Base-by-base conservation (phyloP, 1,139 yeast species). In the Scheffersomyces quercinus region DNA sequence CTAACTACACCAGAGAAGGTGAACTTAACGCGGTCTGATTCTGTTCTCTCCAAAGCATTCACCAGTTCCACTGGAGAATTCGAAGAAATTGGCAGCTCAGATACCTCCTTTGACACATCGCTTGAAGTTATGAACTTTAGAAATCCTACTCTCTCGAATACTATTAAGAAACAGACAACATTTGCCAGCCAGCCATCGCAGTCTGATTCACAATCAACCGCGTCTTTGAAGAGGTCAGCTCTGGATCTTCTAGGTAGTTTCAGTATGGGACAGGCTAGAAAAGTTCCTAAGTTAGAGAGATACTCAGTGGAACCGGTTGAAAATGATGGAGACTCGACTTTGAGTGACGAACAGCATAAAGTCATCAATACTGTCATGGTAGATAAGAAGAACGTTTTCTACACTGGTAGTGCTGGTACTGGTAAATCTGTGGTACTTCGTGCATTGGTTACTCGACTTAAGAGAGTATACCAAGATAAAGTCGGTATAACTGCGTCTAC, bases 401-500 rank as follows among this genome's bases (percentile, higher is more conserved):
- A 82, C 58, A 85, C 93, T 0, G 95, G 95, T 43, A 79, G 87
- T 54, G 95, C 95, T 0, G 95, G 95, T 65, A 86, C 95, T 1
- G 95, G 95, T 65, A 86, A 86, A 61, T 89, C 97, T 3, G 84
- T 83, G 14, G 77, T 90, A 9, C 67, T 90, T 40, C 70, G 77
- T 39, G 78, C 79, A 35, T 67, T 90, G 30, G 87, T 89, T 15
- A 58, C 62, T 10, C 60, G 67, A 12, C 62, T 69, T 5, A 64
- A 71, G 37, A 60, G 70, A 43, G 59, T 52, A 16, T 62, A 66
- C 51, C 65, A 71, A 0, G 52, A 50, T 16, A 48, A 50, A 13
- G 85, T 90, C 3, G 96, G 93, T 0, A 82, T 90, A 2, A 86
- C 96, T 1, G 97, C 97, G 0, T 87, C 96, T 0, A 89, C 97